These are phyloP conservation scores for Plantago ovata DNA, from an alignment of 257 asterid species.

Conservation along the genomic window DNA sequence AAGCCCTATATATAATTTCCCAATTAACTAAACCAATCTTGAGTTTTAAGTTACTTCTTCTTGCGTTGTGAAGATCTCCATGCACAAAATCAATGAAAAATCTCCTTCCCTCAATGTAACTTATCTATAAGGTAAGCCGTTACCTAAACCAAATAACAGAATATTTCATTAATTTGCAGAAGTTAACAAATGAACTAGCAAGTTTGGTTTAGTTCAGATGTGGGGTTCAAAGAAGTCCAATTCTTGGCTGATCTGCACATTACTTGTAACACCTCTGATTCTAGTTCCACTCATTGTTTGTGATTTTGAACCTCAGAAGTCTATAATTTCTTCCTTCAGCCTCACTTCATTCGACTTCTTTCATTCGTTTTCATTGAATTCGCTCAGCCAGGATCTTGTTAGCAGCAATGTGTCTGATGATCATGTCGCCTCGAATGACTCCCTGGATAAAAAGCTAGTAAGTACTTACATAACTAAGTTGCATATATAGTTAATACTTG, in stretches of 20 bases:
- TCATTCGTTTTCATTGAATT: conserved; percentile 19
- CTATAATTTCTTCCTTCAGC: conserved; percentile 13
- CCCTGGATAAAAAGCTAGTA: conserved; percentile 15
- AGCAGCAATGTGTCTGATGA: conserved; percentile 12
- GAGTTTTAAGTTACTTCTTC: conserved; percentile 36
- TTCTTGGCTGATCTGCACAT: conserved; percentile 28
- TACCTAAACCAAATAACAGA: conserved; percentile 15
- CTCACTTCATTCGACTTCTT: conserved; percentile 27
- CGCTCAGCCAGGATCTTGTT: not conserved
- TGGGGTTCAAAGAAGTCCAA: conserved; percentile 30
- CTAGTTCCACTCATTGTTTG: conserved; percentile 27
- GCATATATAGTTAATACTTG: too few relatives aligned
- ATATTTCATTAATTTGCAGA: conserved; percentile 20
- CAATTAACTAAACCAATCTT: too few relatives aligned
- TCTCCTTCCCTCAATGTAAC: too few relatives aligned
- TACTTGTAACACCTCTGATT: conserved; percentile 31
- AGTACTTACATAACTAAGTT: not conserved
- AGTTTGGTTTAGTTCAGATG: too few relatives aligned
- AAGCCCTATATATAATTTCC: too few relatives aligned
- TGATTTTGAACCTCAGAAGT: conserved; percentile 27
- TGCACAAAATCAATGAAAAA: too few relatives aligned
- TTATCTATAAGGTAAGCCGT: not conserved
- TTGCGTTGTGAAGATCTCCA: conserved; percentile 33
- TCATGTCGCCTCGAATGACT: conserved; percentile 10
- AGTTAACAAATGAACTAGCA: conserved; percentile 29